Percentiles rank a stretch among this genome's conserved stretches.
Conservation (phyloP, 1,284 basidiomycete species). For the Pseudozyma tsukubaensis region DNA sequence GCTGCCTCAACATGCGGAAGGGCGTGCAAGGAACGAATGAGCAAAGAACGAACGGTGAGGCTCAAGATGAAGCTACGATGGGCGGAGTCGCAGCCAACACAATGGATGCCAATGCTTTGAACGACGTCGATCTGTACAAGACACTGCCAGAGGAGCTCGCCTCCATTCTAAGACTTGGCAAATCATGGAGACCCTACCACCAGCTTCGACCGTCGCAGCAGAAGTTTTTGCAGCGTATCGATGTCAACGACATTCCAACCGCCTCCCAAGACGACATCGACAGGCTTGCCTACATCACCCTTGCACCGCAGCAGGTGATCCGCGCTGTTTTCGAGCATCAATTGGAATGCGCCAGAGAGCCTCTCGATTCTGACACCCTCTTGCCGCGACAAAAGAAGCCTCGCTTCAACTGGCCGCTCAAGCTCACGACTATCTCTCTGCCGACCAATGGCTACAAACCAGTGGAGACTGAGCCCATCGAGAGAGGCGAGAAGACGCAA, state of each 20-base stretch:
- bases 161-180: neutral
- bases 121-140: constrained; percentile 12
- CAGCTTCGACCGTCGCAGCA: constrained; percentile 35
- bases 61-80: too few species aligned
- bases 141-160: constrained; percentile 27
- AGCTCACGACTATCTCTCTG: constrained; percentile 23
- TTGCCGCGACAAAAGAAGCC: neutral
- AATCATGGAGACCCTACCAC: constrained; percentile 32
- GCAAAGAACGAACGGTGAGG: too few species aligned
- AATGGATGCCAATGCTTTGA: neutral
- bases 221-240: constrained; percentile 35
- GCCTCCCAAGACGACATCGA: constrained; percentile 24
- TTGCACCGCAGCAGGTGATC: constrained; percentile 25
- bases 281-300: constrained; percentile 29
- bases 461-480: neutral
- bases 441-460: constrained; percentile 15
- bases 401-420: constrained; percentile 38
- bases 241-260: constrained; percentile 14
- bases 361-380: constrained; percentile 1
- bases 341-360: constrained; percentile 6
- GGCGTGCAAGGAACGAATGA: neutral
- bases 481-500: constrained; percentile 5
- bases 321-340: constrained; percentile 17
- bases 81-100: too few species aligned
- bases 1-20: constrained; percentile 11